Base-by-base conservation (phyloP, 2,329 filamentous ascomycete species). In the Aspergillus ochraceus region DNA sequence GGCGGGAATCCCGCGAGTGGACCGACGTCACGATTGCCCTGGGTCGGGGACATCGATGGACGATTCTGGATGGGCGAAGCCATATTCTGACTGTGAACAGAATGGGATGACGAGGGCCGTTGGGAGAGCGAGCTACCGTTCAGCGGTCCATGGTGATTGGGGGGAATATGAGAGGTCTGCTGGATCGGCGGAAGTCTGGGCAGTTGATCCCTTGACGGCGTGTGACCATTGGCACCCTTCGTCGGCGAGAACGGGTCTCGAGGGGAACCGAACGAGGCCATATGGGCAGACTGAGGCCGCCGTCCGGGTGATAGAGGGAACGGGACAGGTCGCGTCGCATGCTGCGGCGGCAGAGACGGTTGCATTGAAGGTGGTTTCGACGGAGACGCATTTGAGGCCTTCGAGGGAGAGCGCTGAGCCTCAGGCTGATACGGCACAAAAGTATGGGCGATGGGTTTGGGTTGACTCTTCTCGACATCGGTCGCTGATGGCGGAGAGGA, bases 11-110 rank as follows among this genome's bases (percentile, higher is more conserved):
- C 78, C 20, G 77, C 78, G 49, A 81, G 70, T 54, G 76, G 77
- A 4, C 78, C 78, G 50, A 80, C 70, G 67, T 84, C 74, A 71
- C 79, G 69, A 69, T 84, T 74, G 58, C 82, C 74, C 73, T 83
- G 68, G 57, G 82, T 79, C 22, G 80, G 79, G 20, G 80, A 81
- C 74, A 81, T 79, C 1, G 78, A 77, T 1, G 79, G 78, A 14
- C 74, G 76, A 57, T 79, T 80, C 51, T 80, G 74, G 20, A 80
- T 74, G 19, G 78, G 77, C 8, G 78, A 79, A 14, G 71, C 68
- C 36, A 72, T 66, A 24, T 51, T 65, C 36, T 68, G 71, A 52
- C 69, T 73, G 49, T 74, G 71, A 6, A 66, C 63, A 24, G 77
- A 77, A 57, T 80, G 76, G 47, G 77, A 77, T 4, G 78, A 79